Conservation (phyloP, 2,329 filamentous ascomycete species). For the Pestalotiopsis sp. region DNA sequence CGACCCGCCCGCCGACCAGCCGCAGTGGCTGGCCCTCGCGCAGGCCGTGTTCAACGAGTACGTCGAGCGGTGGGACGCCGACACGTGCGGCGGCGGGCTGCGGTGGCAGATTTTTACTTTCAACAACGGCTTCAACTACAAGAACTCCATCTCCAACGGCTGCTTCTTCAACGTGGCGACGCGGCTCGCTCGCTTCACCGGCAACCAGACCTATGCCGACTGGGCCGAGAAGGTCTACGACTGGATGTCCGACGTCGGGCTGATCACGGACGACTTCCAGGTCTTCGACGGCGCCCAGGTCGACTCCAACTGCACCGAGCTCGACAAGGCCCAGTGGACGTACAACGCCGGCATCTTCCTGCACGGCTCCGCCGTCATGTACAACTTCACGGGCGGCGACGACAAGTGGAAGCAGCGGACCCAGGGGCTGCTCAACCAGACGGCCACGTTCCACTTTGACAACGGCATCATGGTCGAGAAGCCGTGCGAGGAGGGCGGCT, state of each 20-base stretch:
- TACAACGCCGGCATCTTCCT: constrained; percentile 72
- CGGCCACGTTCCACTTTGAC: constrained; percentile 59
- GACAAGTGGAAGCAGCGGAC: constrained; percentile 60
- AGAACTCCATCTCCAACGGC: constrained; percentile 45
- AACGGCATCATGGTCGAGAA: constrained; percentile 63
- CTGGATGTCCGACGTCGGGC: constrained; percentile 41
- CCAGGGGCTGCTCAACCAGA: constrained; percentile 57
- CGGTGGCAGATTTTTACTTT: constrained; percentile 68
- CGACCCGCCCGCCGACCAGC: constrained; percentile 48
- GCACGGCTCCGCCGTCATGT: constrained; percentile 63
- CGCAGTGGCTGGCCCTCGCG: constrained; percentile 66
- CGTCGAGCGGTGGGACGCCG: constrained; percentile 58
- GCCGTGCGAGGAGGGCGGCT: constrained; percentile 63
- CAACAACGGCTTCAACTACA: constrained; percentile 61
- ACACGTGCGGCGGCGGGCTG: constrained; percentile 62
- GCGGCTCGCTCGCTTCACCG: constrained; percentile 66
- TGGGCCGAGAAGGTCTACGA: constrained; percentile 63
- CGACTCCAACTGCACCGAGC: constrained; percentile 48
- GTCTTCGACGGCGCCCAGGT: constrained; percentile 39
- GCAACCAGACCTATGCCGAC: constrained; percentile 63
- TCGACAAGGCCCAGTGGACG: constrained; percentile 66
- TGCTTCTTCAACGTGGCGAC: constrained; percentile 54
- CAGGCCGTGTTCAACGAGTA: constrained; percentile 68
- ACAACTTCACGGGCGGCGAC: constrained; percentile 58
- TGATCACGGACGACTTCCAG: constrained; percentile 16